These are phyloP conservation scores for Aspergillus aculeatinus DNA, from an alignment of 2,329 filamentous ascomycete species.

Conservation along the genomic window DNA sequence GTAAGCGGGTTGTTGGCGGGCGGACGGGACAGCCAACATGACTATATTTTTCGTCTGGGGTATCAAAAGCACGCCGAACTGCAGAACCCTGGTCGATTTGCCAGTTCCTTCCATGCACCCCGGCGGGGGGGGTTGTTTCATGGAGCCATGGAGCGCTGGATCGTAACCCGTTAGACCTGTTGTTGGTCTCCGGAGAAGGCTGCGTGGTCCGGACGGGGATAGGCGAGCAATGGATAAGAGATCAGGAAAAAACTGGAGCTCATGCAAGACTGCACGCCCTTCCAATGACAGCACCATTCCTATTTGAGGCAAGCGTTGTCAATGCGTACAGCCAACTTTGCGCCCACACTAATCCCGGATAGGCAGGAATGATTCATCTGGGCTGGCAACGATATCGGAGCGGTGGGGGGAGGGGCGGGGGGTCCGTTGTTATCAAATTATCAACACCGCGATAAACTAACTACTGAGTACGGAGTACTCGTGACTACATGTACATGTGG, in stretches of 20 bases:
- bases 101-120: not conserved
- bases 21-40: conserved; percentile 1
- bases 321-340: not conserved
- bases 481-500: too few relatives aligned
- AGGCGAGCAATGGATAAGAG: not conserved
- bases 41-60: conserved; percentile 10
- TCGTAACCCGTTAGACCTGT: not conserved
- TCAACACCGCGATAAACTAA: not conserved
- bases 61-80: conserved; percentile 4
- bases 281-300: conserved; percentile 2
- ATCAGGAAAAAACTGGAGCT: conserved; percentile 2
- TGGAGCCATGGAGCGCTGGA: too few relatives aligned
- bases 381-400: not conserved
- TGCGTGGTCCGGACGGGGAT: conserved; percentile 1
- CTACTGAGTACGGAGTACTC: too few relatives aligned
- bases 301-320: not conserved
- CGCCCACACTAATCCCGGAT: not conserved
- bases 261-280: conserved; percentile 4
- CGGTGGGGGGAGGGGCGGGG: not conserved
- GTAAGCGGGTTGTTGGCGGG: not conserved
- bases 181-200: not conserved
- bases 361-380: conserved; percentile 4
- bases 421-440: not conserved
- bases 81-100: not conserved
- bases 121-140: not conserved